Percentiles rank a stretch among this genome's conserved stretches.
These are phyloP conservation scores for Gossypium rotundifolium DNA, from an alignment of 345 rosid species.

Conservation along the genomic window DNA sequence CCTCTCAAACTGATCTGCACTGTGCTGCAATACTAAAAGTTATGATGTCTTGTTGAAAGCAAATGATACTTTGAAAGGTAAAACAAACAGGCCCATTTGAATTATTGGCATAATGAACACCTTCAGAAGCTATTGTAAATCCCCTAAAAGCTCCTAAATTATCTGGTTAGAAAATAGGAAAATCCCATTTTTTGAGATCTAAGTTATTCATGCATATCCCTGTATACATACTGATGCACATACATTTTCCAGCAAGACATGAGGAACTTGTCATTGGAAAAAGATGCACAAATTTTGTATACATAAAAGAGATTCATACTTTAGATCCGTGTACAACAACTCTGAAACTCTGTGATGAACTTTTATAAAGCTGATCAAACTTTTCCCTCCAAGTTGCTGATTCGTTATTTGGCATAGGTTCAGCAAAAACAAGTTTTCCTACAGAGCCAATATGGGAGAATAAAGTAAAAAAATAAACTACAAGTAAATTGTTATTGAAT, in stretches of 20 bases:
- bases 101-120: constrained; percentile 3
- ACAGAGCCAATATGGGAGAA: constrained; percentile 20
- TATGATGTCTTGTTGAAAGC: constrained; percentile 24
- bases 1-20: constrained; percentile 95
- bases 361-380: constrained; percentile 93
- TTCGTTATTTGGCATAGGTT: constrained; percentile 87
- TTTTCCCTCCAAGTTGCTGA: constrained; percentile 99
- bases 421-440: constrained; percentile 98
- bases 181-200: neutral
- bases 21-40: constrained; percentile 74
- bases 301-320: constrained; percentile 36
- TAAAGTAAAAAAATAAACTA: constrained; percentile 11
- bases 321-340: constrained; percentile 98
- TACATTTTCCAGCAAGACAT: constrained; percentile 1
- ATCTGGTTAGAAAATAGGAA: neutral
- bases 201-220: neutral
- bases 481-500: constrained; percentile 3
- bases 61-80: constrained; percentile 5
- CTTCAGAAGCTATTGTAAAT: neutral
- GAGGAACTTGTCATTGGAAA: neutral
- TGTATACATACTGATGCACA: neutral
- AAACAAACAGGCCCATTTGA: constrained; percentile 1
- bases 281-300: constrained; percentile 4
- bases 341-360: constrained; percentile 97
- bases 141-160: neutral